Conservation (phyloP, 2,329 filamentous ascomycete genomes). For the Cordyceps javanica region DNA sequence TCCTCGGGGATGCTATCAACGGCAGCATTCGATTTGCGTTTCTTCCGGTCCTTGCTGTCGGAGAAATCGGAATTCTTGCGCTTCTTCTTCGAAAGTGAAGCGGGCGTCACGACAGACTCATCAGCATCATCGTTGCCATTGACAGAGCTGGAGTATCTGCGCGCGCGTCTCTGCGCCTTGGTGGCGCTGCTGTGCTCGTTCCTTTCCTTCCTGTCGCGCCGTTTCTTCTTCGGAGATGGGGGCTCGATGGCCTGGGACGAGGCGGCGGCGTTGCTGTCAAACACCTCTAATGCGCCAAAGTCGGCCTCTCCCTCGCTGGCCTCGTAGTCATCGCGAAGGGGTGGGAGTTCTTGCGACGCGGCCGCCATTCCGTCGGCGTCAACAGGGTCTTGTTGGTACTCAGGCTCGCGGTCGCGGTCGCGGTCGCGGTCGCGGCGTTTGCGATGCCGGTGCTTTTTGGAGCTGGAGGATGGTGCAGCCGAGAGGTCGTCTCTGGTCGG, state of each 20-base stretch:
- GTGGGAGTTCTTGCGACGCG: slow-evolving; percentile 13
- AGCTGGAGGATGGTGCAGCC: neutral
- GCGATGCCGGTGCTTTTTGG: slow-evolving; percentile 16
- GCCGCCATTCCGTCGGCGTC: slow-evolving; percentile 11
- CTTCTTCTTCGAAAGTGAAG: slow-evolving; percentile 26
- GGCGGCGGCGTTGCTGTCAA: slow-evolving; percentile 31
- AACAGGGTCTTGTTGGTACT: slow-evolving; percentile 11
- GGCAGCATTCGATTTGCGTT: slow-evolving; percentile 22
- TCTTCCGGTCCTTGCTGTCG: slow-evolving; percentile 28
- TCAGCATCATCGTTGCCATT: neutral
- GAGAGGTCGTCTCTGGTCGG: slow-evolving; percentile 20
- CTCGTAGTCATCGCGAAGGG: slow-evolving; percentile 16
- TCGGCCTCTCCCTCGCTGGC: slow-evolving; percentile 22
- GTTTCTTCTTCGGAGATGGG: slow-evolving; percentile 21
- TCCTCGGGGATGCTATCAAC: slow-evolving; percentile 17
- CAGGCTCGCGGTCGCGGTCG: slow-evolving; percentile 1
- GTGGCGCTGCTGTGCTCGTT: slow-evolving; percentile 16
- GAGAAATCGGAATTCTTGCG: slow-evolving; percentile 25
- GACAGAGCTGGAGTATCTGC: slow-evolving; percentile 11
- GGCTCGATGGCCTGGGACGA: slow-evolving; percentile 22
- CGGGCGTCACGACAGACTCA: neutral
- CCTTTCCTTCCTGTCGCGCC: slow-evolving; percentile 25
- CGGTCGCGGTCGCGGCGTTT: slow-evolving; percentile 1
- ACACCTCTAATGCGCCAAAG: slow-evolving; percentile 32
- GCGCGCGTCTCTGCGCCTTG: slow-evolving; percentile 15